These are phyloP conservation scores for Hypericum perforatum DNA, from an alignment of 345 rosid genomes.

Conservation along the genomic window DNA sequence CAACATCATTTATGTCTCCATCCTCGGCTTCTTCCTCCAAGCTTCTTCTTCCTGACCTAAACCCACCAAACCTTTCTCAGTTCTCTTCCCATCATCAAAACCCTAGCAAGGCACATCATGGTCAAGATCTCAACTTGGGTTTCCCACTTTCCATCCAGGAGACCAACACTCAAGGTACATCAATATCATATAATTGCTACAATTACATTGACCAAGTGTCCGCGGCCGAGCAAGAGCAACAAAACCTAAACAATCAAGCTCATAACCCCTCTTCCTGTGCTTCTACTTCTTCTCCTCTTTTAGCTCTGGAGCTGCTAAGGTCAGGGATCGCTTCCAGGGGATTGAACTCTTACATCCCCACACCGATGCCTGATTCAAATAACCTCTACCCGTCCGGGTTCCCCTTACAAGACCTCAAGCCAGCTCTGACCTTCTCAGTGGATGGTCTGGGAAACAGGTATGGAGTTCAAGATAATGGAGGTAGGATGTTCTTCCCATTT, in stretches of 20 bases:
- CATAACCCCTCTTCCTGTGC: slow-evolving; percentile 14
- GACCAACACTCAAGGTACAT: slow-evolving; percentile 13
- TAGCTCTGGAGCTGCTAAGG: slow-evolving; percentile 40
- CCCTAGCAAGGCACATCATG: slow-evolving; percentile 25
- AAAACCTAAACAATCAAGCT: slow-evolving; percentile 6
- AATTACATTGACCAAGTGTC: too few relatives aligned
- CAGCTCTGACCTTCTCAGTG: slow-evolving; percentile 34
- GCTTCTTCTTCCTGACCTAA: slow-evolving; percentile 36
- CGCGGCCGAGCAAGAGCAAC: background rate
- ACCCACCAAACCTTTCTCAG: slow-evolving; percentile 33
- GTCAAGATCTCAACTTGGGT: slow-evolving; percentile 39
- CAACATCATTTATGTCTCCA: slow-evolving; percentile 4
- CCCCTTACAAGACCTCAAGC: slow-evolving; percentile 40
- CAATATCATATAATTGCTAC: background rate
- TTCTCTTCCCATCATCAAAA: slow-evolving; percentile 25
- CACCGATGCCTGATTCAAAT: slow-evolving; percentile 27
- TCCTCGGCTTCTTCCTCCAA: slow-evolving; percentile 15
- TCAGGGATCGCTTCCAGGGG: slow-evolving; percentile 32
- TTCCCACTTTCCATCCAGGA: slow-evolving; percentile 28
- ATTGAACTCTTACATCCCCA: slow-evolving; percentile 27
- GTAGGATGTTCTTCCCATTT: slow-evolving; percentile 37
- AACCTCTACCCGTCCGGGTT: slow-evolving; percentile 26
- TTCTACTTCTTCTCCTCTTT: slow-evolving; percentile 16
- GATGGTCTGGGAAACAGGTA: slow-evolving; percentile 34
- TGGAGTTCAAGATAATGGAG: slow-evolving; percentile 29